Evolutionary conservation across 2,329 filamentous ascomycete species (phyloP).

Genomic region (Pyrenophora seminiperda): DNA sequence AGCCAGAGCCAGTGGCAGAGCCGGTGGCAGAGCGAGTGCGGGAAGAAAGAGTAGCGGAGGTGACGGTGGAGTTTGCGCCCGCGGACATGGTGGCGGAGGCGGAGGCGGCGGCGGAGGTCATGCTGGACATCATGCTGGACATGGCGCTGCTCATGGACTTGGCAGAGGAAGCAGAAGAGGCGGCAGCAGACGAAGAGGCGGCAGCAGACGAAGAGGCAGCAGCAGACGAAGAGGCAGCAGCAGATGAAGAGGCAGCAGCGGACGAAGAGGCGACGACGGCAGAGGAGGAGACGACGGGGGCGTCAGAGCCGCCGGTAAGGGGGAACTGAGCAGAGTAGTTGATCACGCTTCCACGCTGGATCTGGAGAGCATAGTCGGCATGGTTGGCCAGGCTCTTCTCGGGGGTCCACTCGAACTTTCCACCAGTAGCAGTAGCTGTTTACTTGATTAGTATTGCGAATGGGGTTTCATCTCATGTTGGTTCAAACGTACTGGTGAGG

Average conservation of each 20-base stretch:
- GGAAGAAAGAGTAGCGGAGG: constrained; percentile 31
- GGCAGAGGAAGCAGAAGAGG: constrained; percentile 17
- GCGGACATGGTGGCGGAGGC: constrained; percentile 29
- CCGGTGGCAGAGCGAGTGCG: constrained; percentile 17
- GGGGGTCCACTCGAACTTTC: constrained; percentile 59
- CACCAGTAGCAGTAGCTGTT: constrained; percentile 51
- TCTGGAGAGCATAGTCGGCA: constrained; percentile 63
- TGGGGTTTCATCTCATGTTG: too few relatives aligned
- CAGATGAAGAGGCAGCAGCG: constrained; percentile 24
- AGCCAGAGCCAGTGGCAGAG: constrained; percentile 21
- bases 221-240: constrained; percentile 11
- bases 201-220: constrained; percentile 25
- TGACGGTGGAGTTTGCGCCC: constrained; percentile 36
- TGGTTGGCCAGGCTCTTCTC: constrained; percentile 50
- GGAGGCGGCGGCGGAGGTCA: constrained; percentile 30
- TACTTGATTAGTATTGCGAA: constrained; percentile 23
- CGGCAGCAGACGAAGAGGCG: constrained; percentile 1
- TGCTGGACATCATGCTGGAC: constrained; percentile 28
- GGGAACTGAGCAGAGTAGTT: constrained; percentile 63
- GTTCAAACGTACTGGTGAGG: constrained; percentile 57
- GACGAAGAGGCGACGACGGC: constrained; percentile 19
- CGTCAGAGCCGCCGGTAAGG: constrained; percentile 41
- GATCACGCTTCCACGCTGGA: constrained; percentile 56
- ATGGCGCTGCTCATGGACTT: constrained; percentile 7
- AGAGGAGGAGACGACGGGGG: constrained; percentile 22